Evolutionary conservation across 176 grass and related monocot genomes (phyloP).

Genomic region (Avena eriantha): DNA sequence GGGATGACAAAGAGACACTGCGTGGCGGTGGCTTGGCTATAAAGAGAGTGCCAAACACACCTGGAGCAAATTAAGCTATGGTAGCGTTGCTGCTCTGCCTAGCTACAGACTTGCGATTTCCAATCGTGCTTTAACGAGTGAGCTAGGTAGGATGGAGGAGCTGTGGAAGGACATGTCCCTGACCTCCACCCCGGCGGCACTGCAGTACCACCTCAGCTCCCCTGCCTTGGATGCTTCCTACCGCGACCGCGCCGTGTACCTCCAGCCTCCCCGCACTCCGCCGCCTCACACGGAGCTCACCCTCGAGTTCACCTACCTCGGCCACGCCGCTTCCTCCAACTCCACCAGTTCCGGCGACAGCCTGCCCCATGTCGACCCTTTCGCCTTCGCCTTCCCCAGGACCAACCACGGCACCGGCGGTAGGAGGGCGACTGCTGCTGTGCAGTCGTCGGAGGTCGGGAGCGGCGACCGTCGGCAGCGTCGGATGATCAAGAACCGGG

Average conservation of each 20-base stretch:
- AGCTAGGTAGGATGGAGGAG: slow-evolving; percentile 37
- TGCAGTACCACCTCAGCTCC: background rate
- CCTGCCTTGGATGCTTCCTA: background rate
- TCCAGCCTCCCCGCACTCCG: background rate
- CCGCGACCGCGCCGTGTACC: background rate
- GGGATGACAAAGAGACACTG: too few relatives aligned
- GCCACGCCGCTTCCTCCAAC: background rate
- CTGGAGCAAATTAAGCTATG: too few relatives aligned
- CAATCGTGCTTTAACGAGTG: background rate
- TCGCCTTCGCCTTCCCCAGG: background rate
- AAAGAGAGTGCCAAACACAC: too few relatives aligned
- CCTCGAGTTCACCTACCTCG: slow-evolving; percentile 43
- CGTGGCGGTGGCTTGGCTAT: too few relatives aligned
- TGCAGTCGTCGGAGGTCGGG: background rate
- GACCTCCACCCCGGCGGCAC: background rate
- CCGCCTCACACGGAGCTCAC: slow-evolving; percentile 30
- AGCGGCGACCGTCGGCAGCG: slow-evolving; percentile 19
- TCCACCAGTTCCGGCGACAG: slow-evolving; percentile 29
- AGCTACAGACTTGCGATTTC: too few relatives aligned
- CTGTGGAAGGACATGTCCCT: slow-evolving; percentile 44
- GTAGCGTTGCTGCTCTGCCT: too few relatives aligned
- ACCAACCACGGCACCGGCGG: background rate
- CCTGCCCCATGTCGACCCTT: background rate
- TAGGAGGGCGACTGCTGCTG: background rate
- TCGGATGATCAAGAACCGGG: slow-evolving; percentile 58